A percentile compares a stretch with the other conserved stretches of the same genome.
These are phyloP conservation scores for Xylaria multiplex DNA, from an alignment of 2,329 filamentous ascomycete genomes.

Conservation along the genomic window DNA sequence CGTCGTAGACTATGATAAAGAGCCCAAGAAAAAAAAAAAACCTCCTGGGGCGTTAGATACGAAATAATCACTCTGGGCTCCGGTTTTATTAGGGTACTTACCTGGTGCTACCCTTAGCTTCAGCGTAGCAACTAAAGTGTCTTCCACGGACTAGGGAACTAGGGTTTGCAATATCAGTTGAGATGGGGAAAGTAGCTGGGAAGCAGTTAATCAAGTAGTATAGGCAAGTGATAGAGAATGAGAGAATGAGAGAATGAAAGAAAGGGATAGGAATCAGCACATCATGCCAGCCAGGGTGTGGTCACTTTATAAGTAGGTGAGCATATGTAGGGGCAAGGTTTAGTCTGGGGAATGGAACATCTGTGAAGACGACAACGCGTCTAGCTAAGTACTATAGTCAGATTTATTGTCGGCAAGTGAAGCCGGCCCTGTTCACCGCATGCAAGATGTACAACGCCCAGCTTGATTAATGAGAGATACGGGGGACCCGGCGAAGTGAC, in stretches of 20 bases:
- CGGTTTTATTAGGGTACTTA: conserved; percentile 17
- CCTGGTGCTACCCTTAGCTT: conserved; percentile 1
- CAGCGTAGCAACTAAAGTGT: background rate
- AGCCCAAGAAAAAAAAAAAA: background rate
- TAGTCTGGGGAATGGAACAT: conserved; percentile 24
- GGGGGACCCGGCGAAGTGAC: conserved; percentile 13
- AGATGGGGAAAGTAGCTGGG: background rate
- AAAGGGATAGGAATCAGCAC: background rate
- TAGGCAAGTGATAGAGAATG: background rate
- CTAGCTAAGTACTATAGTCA: conserved; percentile 10
- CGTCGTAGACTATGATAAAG: conserved; percentile 3
- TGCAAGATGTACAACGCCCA: conserved; percentile 23
- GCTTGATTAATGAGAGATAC: conserved; percentile 15
- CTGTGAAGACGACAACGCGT: conserved; percentile 11
- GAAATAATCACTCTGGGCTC: conserved; percentile 10
- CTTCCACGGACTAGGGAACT: conserved; percentile 3
- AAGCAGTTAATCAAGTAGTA: conserved; percentile 7
- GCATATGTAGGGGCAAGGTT: conserved; percentile 8
- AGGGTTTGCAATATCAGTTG: conserved; percentile 4
- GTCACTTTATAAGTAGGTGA: conserved; percentile 25
- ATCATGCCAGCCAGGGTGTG: conserved; percentile 18
- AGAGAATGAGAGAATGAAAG: conserved; percentile 2
- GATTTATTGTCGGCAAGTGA: conserved; percentile 33
- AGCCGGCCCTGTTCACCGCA: conserved; percentile 35
- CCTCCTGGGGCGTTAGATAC: background rate